A percentile compares a stretch with the other conserved stretches of the same genome.
Evolutionary conservation across 192 early-diverging fungal species (phyloP).

Genomic region (Allomyces macrogynus): DNA sequence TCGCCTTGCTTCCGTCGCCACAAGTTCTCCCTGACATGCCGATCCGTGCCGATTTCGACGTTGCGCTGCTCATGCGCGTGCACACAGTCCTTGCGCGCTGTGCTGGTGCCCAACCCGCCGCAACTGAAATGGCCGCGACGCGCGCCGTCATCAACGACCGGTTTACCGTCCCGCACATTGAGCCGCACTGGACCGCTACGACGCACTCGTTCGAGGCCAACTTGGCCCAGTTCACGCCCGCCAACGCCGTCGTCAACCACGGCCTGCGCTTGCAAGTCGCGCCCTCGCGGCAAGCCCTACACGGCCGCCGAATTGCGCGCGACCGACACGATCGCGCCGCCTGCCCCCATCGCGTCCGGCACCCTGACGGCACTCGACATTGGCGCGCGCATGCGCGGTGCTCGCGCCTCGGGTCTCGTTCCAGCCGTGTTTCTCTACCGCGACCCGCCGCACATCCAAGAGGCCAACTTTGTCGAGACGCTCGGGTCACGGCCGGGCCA

Average conservation of each 20-base stretch:
- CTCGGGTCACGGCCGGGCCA: neutral
- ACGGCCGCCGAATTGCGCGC: neutral
- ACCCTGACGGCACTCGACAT: neutral
- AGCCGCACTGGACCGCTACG: neutral
- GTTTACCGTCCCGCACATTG: neutral
- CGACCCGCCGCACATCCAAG: neutral
- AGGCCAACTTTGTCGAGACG: neutral
- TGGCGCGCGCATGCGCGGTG: neutral
- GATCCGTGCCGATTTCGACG: no score
- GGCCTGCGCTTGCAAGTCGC: neutral
- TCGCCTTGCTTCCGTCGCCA: no score
- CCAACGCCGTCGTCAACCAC: neutral
- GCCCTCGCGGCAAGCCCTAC: neutral
- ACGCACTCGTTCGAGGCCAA: neutral
- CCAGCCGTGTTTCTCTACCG: neutral
- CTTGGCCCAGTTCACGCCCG: neutral
- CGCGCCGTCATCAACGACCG: no score
- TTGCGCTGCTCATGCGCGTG: no score
- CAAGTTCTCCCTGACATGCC: no score
- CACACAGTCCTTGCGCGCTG: no score
- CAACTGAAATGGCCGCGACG: no score
- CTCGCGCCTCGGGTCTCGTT: neutral
- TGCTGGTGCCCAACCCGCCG: no score
- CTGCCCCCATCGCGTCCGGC: neutral
- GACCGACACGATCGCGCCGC: neutral